Evolutionary conservation across 805 yeast genomes (phyloP).

Genomic region (Suhomyces sp.): DNA sequence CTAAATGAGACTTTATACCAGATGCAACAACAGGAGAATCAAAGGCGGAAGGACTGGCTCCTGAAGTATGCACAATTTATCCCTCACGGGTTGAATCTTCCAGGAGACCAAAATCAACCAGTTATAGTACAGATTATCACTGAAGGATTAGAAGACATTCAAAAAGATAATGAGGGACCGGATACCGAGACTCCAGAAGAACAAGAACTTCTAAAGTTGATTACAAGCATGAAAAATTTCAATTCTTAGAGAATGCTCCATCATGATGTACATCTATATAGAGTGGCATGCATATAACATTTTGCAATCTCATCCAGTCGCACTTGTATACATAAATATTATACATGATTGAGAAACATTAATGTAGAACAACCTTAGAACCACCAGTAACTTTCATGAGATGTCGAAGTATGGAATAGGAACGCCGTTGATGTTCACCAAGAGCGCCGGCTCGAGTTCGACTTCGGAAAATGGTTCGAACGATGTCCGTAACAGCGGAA

Average conservation of each 20-base stretch:
- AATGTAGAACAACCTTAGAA: background rate
- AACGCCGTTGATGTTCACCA: constrained; percentile 12
- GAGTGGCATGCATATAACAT: constrained; percentile 1
- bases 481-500: background rate
- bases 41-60: constrained; percentile 37
- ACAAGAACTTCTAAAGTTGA: constrained; percentile 22
- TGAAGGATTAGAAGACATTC: constrained; percentile 36
- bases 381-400: background rate
- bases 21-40: constrained; percentile 34
- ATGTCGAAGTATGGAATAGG: constrained; percentile 6
- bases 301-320: constrained; percentile 4
- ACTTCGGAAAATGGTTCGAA: background rate
- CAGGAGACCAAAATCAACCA: constrained; percentile 39
- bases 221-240: constrained; percentile 7
- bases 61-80: constrained; percentile 40
- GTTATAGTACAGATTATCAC: constrained; percentile 41
- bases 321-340: no score
- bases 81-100: constrained; percentile 38
- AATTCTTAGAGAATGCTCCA: no score
- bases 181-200: constrained; percentile 17
- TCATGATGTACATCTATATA: no score
- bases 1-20: constrained; percentile 31
- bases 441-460: constrained; percentile 4
- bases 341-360: no score
- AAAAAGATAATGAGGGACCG: constrained; percentile 8